Percentiles rank a stretch among this genome's conserved stretches.
Evolutionary conservation across 2,329 filamentous ascomycete genomes (phyloP).

Genomic region (Dryadomyces quercus-mongolicae): DNA sequence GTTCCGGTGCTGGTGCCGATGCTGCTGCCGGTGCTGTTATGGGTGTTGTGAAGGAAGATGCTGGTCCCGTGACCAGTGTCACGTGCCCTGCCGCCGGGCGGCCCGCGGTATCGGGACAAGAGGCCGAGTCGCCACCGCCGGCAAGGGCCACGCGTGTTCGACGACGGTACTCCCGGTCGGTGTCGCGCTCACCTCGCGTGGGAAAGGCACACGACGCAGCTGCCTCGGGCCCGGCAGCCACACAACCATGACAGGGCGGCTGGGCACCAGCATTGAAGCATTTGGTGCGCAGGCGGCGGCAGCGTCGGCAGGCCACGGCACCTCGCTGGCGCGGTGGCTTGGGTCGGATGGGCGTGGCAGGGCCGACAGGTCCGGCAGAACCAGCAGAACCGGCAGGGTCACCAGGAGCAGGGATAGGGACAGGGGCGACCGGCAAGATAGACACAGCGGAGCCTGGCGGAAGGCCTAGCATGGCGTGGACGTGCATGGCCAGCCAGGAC

Average conservation of each 20-base stretch:
- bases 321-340: constrained; percentile 6
- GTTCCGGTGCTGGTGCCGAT: too few relatives aligned
- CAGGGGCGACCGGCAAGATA: neutral
- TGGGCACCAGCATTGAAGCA: constrained; percentile 8
- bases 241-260: constrained; percentile 32
- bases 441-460: neutral
- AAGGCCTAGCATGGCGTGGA: neutral
- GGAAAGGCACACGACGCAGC: constrained; percentile 40
- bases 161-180: constrained; percentile 42
- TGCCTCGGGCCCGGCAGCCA: constrained; percentile 31
- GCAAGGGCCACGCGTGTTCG: constrained; percentile 33
- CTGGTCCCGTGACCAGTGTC: neutral
- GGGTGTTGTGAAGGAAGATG: too few relatives aligned
- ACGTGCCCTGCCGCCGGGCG: neutral
- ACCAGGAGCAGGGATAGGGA: too few relatives aligned
- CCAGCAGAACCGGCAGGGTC: neutral
- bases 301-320: constrained; percentile 7
- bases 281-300: constrained; percentile 12
- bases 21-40: too few relatives aligned
- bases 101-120: constrained; percentile 21
- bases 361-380: too few relatives aligned
- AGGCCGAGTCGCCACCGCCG: neutral
- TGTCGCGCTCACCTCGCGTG: constrained; percentile 37
- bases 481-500: neutral
- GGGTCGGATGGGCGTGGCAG: neutral